Conservation (phyloP, 2,329 filamentous ascomycete genomes). For the Aspergillus quadricinctus region DNA sequence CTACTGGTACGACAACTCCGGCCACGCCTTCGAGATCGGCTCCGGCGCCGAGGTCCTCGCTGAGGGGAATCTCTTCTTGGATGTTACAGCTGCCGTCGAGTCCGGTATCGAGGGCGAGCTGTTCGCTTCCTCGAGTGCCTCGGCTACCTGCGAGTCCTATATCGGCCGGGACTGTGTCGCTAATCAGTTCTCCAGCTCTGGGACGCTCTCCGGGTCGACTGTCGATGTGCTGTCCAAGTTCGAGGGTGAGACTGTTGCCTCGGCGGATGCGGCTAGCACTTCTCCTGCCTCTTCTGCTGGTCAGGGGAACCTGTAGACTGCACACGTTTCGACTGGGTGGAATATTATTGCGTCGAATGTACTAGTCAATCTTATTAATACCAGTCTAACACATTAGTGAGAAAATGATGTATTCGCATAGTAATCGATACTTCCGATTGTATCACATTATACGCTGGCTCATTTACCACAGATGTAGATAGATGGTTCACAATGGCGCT, state of each 20-base stretch:
- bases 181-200: constrained; percentile 45
- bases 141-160: constrained; percentile 42
- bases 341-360: background rate
- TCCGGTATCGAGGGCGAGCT: constrained; percentile 35
- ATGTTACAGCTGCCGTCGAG: constrained; percentile 46
- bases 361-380: background rate
- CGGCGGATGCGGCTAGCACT: constrained; percentile 34
- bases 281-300: constrained; percentile 42
- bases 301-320: constrained; percentile 40
- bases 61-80: constrained; percentile 57
- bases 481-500: too few relatives aligned
- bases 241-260: constrained; percentile 50
- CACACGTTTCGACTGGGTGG: background rate
- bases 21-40: constrained; percentile 55
- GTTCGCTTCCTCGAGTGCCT: constrained; percentile 34
- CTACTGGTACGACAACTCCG: constrained; percentile 53
- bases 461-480: too few relatives aligned
- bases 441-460: too few relatives aligned
- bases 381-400: background rate
- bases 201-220: constrained; percentile 37
- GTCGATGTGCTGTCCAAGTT: constrained; percentile 50
- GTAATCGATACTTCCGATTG: too few relatives aligned
- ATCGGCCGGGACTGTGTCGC: constrained; percentile 50
- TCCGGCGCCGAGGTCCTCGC: constrained; percentile 46
- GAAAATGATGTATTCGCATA: too few relatives aligned